Conservation (phyloP, 257 asterid genomes). For the Nemophila menziesii region DNA sequence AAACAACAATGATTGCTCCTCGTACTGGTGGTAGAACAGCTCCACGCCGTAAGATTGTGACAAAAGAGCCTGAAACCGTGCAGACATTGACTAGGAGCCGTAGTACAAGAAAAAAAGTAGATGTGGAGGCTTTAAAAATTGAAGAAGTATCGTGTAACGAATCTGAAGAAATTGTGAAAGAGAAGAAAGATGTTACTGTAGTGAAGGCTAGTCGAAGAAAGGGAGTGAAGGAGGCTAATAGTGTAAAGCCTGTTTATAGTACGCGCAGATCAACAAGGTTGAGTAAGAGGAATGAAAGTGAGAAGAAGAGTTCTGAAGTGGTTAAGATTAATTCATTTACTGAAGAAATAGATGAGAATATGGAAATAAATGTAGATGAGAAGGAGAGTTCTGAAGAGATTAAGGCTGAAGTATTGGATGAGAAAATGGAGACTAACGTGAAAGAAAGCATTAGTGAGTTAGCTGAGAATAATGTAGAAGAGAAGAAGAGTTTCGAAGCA, state of each 20-base stretch:
- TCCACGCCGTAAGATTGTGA: too few relatives aligned
- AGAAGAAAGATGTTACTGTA: slow-evolving; percentile 21
- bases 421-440: too few relatives aligned
- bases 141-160: slow-evolving; percentile 37
- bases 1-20: slow-evolving; percentile 38
- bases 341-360: slow-evolving; percentile 16
- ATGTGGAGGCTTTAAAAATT: slow-evolving; percentile 31
- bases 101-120: too few relatives aligned
- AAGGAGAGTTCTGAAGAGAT: too few relatives aligned
- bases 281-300: slow-evolving; percentile 28
- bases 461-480: too few relatives aligned
- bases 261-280: slow-evolving; percentile 59
- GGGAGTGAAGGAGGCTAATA: slow-evolving; percentile 22
- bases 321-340: slow-evolving; percentile 19
- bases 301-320: slow-evolving; percentile 11
- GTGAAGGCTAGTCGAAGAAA: slow-evolving; percentile 36
- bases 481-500: too few relatives aligned
- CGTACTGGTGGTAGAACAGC: slow-evolving; percentile 14
- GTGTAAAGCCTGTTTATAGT: slow-evolving; percentile 23
- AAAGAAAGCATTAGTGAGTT: too few relatives aligned
- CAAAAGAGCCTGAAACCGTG: too few relatives aligned
- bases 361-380: too few relatives aligned
- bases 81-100: too few relatives aligned
- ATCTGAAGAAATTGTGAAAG: slow-evolving; percentile 23
- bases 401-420: too few relatives aligned